Conservation (phyloP, 2,329 filamentous ascomycete species). For the Fusarium zealandicum region DNA sequence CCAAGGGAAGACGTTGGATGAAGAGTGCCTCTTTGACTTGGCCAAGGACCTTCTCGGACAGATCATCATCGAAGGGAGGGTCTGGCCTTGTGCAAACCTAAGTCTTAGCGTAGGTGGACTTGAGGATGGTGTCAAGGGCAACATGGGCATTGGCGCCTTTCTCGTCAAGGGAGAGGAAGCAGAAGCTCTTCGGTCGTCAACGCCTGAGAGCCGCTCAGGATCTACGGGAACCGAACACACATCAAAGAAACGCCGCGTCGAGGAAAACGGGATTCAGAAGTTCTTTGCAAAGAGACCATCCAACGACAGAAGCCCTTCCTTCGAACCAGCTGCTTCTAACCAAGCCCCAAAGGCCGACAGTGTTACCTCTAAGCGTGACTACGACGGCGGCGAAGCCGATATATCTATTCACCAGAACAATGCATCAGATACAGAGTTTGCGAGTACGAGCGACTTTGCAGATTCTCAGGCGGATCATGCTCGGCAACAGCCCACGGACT, state of each 20-base stretch:
- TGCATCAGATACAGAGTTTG: constrained; percentile 19
- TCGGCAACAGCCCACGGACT: constrained; percentile 47
- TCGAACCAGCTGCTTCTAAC: constrained; percentile 19
- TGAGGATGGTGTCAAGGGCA: constrained; percentile 84
- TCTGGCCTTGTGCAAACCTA: constrained; percentile 92
- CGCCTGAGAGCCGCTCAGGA: constrained; percentile 29
- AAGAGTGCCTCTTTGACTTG: constrained; percentile 75
- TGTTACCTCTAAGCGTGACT: constrained; percentile 7
- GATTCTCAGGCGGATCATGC: constrained; percentile 29
- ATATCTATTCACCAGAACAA: constrained; percentile 13
- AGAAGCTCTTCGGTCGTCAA: constrained; percentile 46
- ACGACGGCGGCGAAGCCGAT: constrained; percentile 29
- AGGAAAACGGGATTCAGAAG: constrained; percentile 60
- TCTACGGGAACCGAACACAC: constrained; percentile 34
- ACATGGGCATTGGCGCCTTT: constrained; percentile 85
- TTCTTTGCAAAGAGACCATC: constrained; percentile 60
- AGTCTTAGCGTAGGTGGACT: constrained; percentile 91
- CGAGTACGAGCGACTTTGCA: constrained; percentile 12
- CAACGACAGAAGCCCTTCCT: constrained; percentile 40
- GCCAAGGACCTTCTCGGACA: constrained; percentile 80
- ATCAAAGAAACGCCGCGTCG: constrained; percentile 47
- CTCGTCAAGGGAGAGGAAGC: constrained; percentile 78
- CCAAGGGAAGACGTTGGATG: constrained; percentile 74
- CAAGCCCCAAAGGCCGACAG: constrained; percentile 2
- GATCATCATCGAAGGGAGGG: constrained; percentile 76